Evolutionary conservation across 176 grass and related monocot genomes (phyloP), one percentile per base, ranked within the genome.

Genomic region (Ensete ventricosum): DNA sequence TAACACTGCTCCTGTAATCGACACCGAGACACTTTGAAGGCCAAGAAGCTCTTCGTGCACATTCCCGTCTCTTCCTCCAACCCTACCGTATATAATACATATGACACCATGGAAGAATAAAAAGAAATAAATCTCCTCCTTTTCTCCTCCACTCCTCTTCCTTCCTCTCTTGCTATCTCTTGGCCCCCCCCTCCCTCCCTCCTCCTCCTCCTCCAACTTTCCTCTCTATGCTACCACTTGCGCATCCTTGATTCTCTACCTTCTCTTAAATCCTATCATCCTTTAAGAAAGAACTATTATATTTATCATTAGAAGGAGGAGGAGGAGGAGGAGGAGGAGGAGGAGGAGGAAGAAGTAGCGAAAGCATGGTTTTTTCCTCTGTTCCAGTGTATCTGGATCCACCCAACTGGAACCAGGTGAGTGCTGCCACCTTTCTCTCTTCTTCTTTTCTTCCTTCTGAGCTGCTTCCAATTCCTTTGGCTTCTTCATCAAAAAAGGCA

Each of bases 281-380:
- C 80, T 62, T 84, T 79, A 80, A 73, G 68, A 91, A 71, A 81
- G 83, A 76, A 77, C 83, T 79, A 82, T 71, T 82, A 19, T 43
- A 6, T 34, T 43, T 43, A 43, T 43, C 5, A 74, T 78, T 73
- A 82, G 12, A 8, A 72, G 69, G 83, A 76, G 76, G 53, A 72
- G 24, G 12, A 62, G 70, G 80, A 82, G 79, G 82, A 86, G 82
- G 60, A 89, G 76, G 84, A 86, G 81, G 88, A 77, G 73, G 86
- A 83, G 11, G 10, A 51, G 52, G 73, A 83, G 84, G 72, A 86
- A 86, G 75, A 72, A 80, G 87, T 87, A 81, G 83, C 51, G 76
- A 83, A 81, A 88, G 83, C 89, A 96, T 96, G 93, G 93, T 86
- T 83, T 96, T 96, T 85, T 79, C 93, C 79, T 90, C 87, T 73